These are phyloP conservation scores for Gorgonomyces haynaldii DNA, from an alignment of 192 early-diverging fungal genomes.

Conservation along the genomic window DNA sequence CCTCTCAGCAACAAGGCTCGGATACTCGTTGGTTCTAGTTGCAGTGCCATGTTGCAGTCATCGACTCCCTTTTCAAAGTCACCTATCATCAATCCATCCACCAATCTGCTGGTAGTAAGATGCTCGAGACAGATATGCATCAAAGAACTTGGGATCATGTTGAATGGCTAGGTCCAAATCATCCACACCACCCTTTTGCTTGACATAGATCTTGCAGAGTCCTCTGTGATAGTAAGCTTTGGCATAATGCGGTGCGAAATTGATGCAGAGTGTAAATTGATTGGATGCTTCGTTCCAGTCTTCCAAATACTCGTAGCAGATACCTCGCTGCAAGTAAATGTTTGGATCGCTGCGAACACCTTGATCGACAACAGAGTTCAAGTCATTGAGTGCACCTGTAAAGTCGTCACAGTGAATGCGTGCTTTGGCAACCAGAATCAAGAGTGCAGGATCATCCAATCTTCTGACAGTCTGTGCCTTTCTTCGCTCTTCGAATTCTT, in stretches of 20 bases:
- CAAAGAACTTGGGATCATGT: constrained; percentile 35
- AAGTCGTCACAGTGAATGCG: constrained; percentile 28
- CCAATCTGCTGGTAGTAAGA: constrained; percentile 29
- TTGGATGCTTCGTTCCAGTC: constrained; percentile 25
- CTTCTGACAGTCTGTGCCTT: constrained; percentile 16
- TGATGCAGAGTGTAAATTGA: constrained; percentile 33
- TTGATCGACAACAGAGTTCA: constrained; percentile 24
- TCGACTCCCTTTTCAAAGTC: constrained; percentile 28
- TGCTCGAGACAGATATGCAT: constrained; percentile 37
- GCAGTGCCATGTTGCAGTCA: constrained; percentile 37
- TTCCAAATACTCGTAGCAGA: constrained; percentile 36
- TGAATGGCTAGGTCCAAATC: constrained; percentile 28
- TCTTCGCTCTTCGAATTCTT: constrained; percentile 34
- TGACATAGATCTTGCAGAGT: constrained; percentile 29
- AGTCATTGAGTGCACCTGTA: constrained; percentile 32
- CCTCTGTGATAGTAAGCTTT: constrained; percentile 47
- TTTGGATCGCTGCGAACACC: constrained; percentile 36
- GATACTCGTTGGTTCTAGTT: constrained; percentile 44
- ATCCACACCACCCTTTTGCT: constrained; percentile 18
- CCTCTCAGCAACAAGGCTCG: constrained; percentile 33
- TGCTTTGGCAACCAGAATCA: constrained; percentile 41
- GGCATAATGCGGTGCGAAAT: constrained; percentile 24
- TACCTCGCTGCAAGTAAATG: constrained; percentile 42
- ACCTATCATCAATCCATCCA: too few species aligned
- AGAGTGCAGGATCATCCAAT: constrained; percentile 31